A percentile compares a stretch with the other conserved stretches of the same genome.
phyloP scores from a whole-genome alignment of 169 alveolate species.

The Plasmodium reichenowi region DNA sequence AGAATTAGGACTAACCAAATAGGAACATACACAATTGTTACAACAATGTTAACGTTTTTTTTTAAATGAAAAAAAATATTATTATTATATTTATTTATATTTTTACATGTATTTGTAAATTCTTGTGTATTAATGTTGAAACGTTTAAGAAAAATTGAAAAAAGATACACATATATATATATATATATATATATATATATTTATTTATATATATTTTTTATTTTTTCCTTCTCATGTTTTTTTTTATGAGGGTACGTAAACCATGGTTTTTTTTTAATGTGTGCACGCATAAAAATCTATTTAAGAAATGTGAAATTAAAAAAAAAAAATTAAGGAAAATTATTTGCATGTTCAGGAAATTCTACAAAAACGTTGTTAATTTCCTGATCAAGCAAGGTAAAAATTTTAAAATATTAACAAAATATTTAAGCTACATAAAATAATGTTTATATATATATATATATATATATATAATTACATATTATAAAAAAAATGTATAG shows the following conservation, averaged over 20 bases:
- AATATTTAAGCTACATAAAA: too few relatives aligned
- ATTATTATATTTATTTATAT: too few relatives aligned
- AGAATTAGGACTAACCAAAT: too few relatives aligned
- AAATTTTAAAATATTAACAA: too few relatives aligned
- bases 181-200: not conserved
- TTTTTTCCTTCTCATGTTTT: too few relatives aligned
- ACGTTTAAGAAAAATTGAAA: not conserved
- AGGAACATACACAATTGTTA: too few relatives aligned
- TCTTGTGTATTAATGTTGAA: not conserved
- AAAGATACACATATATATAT: not conserved
- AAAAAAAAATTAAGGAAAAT: conserved; percentile 31
- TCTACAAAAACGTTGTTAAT: conserved; percentile 30
- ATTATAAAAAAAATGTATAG: too few relatives aligned
- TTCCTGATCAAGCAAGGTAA: conserved; percentile 34
- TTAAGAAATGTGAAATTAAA: conserved; percentile 19
- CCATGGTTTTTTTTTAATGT: conserved; percentile 11
- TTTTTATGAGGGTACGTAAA: not conserved
- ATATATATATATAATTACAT: too few relatives aligned
- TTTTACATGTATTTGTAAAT: too few relatives aligned
- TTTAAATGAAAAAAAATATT: too few relatives aligned
- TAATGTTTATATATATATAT: too few relatives aligned
- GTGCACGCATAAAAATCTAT: conserved; percentile 38
- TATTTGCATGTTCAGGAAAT: conserved; percentile 59
- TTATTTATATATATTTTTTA: not conserved
- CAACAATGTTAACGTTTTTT: too few relatives aligned